Base-by-base conservation (phyloP, 352 stramenopile genomes). In the Phytophthora hibernalis region DNA sequence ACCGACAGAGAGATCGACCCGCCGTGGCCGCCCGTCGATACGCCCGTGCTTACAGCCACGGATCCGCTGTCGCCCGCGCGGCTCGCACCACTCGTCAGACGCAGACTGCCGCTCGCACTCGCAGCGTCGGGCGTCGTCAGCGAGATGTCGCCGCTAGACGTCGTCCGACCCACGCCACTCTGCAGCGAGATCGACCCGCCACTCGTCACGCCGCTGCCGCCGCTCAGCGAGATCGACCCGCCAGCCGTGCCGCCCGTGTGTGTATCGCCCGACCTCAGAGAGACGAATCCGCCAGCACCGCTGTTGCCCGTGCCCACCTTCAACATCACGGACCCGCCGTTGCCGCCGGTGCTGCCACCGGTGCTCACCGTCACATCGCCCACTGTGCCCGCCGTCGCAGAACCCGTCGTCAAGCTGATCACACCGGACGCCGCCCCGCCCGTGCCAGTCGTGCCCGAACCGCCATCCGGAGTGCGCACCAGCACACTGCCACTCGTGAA, bases 331-430 rank as follows among this genome's bases (percentile, higher is more conserved):
- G 59, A 67, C 37, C 59, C 59, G 50, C 59, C 49, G 33, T 56
- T 56, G 50, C 50, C 50, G 24, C 24, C 24, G 5, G 24, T 28
- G 24, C 24, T 28, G 24, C 24, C 24, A 28, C 24, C 24, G 5
- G 31, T 40, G 30, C 18, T 56, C 31, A 56, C 50, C n/a, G 31
- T 16, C 87, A 87, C 22, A 83, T 91, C 24, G 21, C 53, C 26
- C 24, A 28, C 24, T 5, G 44, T 24, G 40, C 40, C 40, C 18
- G 40, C 40, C 40, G 40, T 30, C 40, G 40, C 40, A 13, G 40
- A 48, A 1, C 40, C 40, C 18, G 40, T 48, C 40, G 20, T 10
- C 24, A 28, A 5, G 24, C 24, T 28, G 24, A 28, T 28, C 24
- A 28, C 44, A 51, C 44, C 44, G 10, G 44, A 51, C 18, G 44